Evolutionary conservation across 169 alveolate genomes (phyloP).

Genomic region (Babesia ovata): DNA sequence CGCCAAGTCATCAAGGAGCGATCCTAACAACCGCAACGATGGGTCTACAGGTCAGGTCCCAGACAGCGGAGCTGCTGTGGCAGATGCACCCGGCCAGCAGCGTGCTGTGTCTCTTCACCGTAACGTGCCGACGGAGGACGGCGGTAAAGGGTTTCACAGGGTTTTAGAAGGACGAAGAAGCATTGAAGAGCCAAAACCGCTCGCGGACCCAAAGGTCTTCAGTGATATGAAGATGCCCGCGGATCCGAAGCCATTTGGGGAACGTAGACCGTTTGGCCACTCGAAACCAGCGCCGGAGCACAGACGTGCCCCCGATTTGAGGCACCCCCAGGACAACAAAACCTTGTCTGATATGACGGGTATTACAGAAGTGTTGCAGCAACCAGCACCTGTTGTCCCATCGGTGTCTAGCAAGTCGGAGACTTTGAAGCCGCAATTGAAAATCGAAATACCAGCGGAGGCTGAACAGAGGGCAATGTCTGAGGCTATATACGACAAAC

Average conservation of each 20-base stretch:
- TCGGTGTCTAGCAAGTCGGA: not conserved
- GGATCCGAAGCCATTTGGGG: not conserved
- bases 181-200: not conserved
- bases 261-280: not conserved
- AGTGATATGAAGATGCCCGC: not conserved
- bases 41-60: not conserved
- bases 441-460: conserved; percentile 18
- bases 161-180: not conserved
- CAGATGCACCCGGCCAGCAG: not conserved
- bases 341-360: not conserved
- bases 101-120: conserved; percentile 6
- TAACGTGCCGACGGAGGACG: not conserved
- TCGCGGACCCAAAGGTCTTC: not conserved
- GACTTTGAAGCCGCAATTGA: not conserved
- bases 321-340: no score
- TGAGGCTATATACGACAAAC: conserved; percentile 47
- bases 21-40: not conserved
- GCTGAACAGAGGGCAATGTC: conserved; percentile 32
- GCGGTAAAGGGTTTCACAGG: not conserved
- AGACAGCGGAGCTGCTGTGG: not conserved
- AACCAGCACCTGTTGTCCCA: not conserved
- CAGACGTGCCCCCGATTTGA: no score
- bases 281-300: not conserved
- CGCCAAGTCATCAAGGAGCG: conserved; percentile 48
- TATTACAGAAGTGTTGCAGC: not conserved